phyloP scores from a whole-genome alignment of 2,329 filamentous ascomycete species.

The Colletotrichum horii region DNA sequence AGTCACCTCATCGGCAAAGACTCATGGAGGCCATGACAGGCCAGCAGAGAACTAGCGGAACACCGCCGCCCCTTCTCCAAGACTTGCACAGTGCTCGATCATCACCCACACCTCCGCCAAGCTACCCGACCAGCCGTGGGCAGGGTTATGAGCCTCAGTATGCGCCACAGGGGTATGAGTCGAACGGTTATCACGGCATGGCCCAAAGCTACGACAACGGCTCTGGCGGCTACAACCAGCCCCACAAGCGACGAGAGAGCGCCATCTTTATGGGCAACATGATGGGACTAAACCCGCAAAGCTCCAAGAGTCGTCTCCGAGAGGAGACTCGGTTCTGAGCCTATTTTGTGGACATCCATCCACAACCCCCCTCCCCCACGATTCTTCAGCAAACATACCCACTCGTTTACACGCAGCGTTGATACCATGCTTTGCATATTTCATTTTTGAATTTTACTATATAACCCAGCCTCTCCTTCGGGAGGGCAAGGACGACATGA shows the following conservation, averaged over 20 bases:
- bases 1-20: constrained; percentile 58
- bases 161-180: constrained; percentile 30
- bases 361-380: background rate
- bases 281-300: constrained; percentile 53
- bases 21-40: constrained; percentile 46
- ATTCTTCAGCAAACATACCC: constrained; percentile 33
- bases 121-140: constrained; percentile 27
- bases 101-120: constrained; percentile 52
- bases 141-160: constrained; percentile 51
- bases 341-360: constrained; percentile 19
- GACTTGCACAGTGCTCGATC: constrained; percentile 35
- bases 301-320: constrained; percentile 57
- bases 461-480: background rate
- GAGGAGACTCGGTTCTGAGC: constrained; percentile 57
- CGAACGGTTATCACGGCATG: constrained; percentile 21
- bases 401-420: constrained; percentile 31
- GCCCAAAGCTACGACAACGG: constrained; percentile 37
- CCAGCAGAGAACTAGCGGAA: constrained; percentile 37
- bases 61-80: constrained; percentile 54
- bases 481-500: constrained; percentile 7
- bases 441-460: constrained; percentile 11
- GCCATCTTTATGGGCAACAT: constrained; percentile 60
- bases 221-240: constrained; percentile 38
- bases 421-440: constrained; percentile 19
- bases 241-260: constrained; percentile 63